Base-by-base conservation (phyloP, 1,284 basidiomycete species). In the Porogramme epimiltina region DNA sequence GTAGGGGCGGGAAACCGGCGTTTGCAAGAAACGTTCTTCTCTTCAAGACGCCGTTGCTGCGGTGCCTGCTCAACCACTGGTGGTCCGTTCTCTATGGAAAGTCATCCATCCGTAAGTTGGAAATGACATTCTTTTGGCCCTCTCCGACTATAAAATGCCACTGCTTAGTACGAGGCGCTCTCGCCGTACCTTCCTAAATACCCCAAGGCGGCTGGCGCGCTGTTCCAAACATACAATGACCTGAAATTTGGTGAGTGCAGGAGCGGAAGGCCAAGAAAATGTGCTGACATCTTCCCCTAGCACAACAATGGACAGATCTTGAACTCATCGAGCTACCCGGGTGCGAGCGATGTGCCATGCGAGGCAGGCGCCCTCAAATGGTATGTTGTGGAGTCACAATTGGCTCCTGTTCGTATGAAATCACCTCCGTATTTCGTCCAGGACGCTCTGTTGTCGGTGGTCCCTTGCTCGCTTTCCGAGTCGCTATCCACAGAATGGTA, bases 401-500 rank as follows among this genome's bases (percentile, higher is more conserved):
- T n/a, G n/a, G 28, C 28, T 8, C 28, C 28, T 31, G 9, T 8
- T 31, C 28, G 28, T 31, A 15, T 37, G 34, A 37, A 5, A n/a
- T 16, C 10, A 37, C 13, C 16, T 10, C 6, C 10, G 5, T 18
- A 33, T 45, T 41, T 15, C 42, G 43, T 22, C 18, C 55, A 81
- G 74, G 69, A 74, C 2, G 58, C 64, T 10, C 40, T 65, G 9
- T 71, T 81, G 16, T 70, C 78, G 59, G 84, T 88, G 25, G 75
- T 91, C 0, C 89, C 89, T 4, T 91, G 87, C 56, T 75, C 78
- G 1, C 73, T 91, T 9, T 71, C 81, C 3, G 89, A 91, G 63
- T 78, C 76, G 0, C 61, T 90, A 16, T 88, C 84, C 5, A 72
- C 75, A 26, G 65, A 69, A n/a, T 79, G 78, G 73, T 72, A 51